Percentiles rank a stretch among this genome's conserved stretches.
Evolutionary conservation across 169 alveolate genomes (phyloP).

Genomic region (Sarcocystis neurona): DNA sequence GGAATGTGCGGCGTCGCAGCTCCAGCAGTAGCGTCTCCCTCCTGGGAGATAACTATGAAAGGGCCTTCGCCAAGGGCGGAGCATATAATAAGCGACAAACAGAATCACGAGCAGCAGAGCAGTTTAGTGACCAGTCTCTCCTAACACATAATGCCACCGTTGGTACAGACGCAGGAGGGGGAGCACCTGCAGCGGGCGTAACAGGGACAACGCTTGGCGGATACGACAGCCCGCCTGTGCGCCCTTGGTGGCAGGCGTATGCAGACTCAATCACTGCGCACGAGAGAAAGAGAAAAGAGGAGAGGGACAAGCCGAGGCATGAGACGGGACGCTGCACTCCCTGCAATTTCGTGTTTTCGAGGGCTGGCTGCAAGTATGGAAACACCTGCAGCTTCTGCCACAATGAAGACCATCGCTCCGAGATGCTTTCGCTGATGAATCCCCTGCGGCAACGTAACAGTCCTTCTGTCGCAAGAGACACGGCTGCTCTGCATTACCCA

Average conservation of each 20-base stretch:
- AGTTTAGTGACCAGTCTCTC: no score
- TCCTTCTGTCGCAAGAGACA: background rate
- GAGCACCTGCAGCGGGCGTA: background rate
- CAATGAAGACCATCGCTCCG: background rate
- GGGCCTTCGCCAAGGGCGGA: background rate
- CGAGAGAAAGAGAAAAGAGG: conserved; percentile 13
- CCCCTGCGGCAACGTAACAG: background rate
- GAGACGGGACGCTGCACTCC: background rate
- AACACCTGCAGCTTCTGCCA: conserved; percentile 22
- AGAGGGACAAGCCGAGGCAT: background rate
- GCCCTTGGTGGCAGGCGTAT: conserved; percentile 33
- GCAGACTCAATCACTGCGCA: background rate
- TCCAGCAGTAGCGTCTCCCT: background rate
- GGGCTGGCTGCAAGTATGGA: background rate
- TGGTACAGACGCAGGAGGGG: background rate
- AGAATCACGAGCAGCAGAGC: background rate
- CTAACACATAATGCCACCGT: background rate
- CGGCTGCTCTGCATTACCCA: background rate
- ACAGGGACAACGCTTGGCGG: background rate
- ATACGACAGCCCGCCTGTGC: background rate
- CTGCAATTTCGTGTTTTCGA: background rate
- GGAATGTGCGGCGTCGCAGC: background rate
- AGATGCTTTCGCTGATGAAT: background rate
- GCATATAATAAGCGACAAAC: background rate
- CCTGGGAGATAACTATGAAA: background rate